These are phyloP conservation scores for Pythium phragmitis DNA, from an alignment of 352 stramenopile species.

Conservation along the genomic window DNA sequence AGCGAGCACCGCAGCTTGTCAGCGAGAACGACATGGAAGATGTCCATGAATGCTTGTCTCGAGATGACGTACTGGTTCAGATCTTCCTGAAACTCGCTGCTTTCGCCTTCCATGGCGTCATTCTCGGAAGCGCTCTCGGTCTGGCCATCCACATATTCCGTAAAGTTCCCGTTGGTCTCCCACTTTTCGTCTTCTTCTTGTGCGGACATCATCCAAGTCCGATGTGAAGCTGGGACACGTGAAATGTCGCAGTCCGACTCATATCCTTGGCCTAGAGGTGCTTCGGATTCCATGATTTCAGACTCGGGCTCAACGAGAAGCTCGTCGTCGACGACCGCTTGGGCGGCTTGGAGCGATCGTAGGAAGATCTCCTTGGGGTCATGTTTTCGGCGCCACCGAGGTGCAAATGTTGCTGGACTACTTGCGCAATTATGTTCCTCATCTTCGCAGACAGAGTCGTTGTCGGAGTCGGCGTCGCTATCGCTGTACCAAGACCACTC, in stretches of 20 bases:
- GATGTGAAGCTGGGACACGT: constrained; percentile 30
- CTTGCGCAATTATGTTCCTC: constrained; percentile 17
- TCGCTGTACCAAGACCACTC: constrained; percentile 66
- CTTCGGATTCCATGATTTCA: constrained; percentile 38
- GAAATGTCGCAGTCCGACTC: constrained; percentile 66
- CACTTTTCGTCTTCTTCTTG: constrained; percentile 52
- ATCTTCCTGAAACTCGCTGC: constrained; percentile 21
- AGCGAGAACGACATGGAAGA: constrained; percentile 34
- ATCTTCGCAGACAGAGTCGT: constrained; percentile 38
- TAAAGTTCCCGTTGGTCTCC: constrained; percentile 15
- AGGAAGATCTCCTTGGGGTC: constrained; percentile 41
- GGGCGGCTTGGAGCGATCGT: constrained; percentile 39
- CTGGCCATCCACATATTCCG: constrained; percentile 17
- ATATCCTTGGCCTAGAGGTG: constrained; percentile 62
- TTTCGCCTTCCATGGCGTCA: constrained; percentile 21
- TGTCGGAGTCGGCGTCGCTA: constrained; percentile 61
- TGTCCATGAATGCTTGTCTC: constrained; percentile 48
- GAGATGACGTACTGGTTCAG: constrained; percentile 67
- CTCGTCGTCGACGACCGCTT: constrained; percentile 50
- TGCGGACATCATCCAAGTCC: constrained; percentile 20
- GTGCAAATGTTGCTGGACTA: constrained; percentile 7
- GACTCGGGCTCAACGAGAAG: constrained; percentile 33
- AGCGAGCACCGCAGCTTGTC: constrained; percentile 35
- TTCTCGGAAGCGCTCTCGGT: constrained; percentile 36
- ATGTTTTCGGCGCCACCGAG: constrained; percentile 15